A percentile compares a stretch with the other conserved stretches of the same genome.
These are phyloP conservation scores for Xerocomellus chrysenteron DNA, from an alignment of 768 basidiomycete genomes.

Conservation along the genomic window DNA sequence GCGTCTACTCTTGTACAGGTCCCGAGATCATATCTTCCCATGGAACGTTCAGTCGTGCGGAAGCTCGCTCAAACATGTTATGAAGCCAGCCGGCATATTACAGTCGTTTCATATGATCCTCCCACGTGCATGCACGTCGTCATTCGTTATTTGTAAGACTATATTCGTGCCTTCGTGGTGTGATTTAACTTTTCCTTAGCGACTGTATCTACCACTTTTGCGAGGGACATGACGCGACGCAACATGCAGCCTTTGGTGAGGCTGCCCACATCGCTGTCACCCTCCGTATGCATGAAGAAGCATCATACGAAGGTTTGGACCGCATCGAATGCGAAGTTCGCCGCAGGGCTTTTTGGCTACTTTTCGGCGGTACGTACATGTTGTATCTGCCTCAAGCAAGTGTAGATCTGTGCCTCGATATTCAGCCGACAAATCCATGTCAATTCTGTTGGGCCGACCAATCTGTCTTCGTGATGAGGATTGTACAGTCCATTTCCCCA, in stretches of 20 bases:
- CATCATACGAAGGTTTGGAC: constrained; percentile 76
- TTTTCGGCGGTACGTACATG: constrained; percentile 71
- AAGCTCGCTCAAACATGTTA: constrained; percentile 80
- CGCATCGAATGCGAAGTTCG: constrained; percentile 87
- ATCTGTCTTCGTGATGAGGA: constrained; percentile 89
- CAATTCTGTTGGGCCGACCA: constrained; percentile 78
- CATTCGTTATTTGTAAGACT: constrained; percentile 81
- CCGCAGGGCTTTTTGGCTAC: constrained; percentile 85
- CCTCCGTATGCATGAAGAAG: constrained; percentile 84
- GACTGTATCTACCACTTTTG: constrained; percentile 88
- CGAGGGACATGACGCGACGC: constrained; percentile 83
- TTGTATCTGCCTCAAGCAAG: background rate
- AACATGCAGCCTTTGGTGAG: constrained; percentile 86
- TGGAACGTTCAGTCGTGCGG: constrained; percentile 82
- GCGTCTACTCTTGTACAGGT: constrained; percentile 88
- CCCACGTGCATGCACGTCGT: constrained; percentile 83
- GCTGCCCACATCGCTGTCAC: constrained; percentile 82
- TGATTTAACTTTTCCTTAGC: constrained; percentile 37
- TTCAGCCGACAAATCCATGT: constrained; percentile 87
- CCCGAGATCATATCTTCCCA: constrained; percentile 83
- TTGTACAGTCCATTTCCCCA: constrained; percentile 85
- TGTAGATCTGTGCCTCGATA: background rate
- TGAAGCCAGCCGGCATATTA: constrained; percentile 79
- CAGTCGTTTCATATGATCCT: constrained; percentile 79
- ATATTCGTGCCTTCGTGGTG: background rate